Evolutionary conservation across 2,329 filamentous ascomycete species (phyloP), one percentile per base, ranked within the genome.

Genomic region (Dactylellina cionopaga): DNA sequence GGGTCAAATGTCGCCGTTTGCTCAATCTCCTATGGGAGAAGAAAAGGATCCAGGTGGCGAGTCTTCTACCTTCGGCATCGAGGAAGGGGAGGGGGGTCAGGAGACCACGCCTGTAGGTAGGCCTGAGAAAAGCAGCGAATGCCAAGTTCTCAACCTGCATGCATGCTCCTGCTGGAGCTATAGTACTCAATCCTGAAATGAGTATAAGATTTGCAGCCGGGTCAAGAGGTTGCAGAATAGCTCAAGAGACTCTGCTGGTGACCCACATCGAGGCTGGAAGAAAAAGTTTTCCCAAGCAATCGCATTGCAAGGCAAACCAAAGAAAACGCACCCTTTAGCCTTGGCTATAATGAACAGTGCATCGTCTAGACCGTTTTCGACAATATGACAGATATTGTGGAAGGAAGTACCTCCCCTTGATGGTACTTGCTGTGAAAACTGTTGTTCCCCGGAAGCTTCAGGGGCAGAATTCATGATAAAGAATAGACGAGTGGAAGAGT

Each of bases 241-340:
- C 17, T 44, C 29, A 59, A 41, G 31, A 44, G 31, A 46, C 31
- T n/a, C 17, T 33, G 13, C 19, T 22, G 19, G 13, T 9, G 65
- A 31, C 56, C 65, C 65, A 56, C 51, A 58, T 47, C 65, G 51
- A 54, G 52, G 66, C 58, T 71, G 51, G 41, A 35, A 46, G 27
- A 43, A 58, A 64, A 71, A n/a, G n/a, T 43, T 70, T 62, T 47
- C 56, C 65, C n/a, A n/a, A n/a, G n/a, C n/a, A n/a, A n/a, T n/a
- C n/a, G n/a, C n/a, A n/a, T n/a, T n/a, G n/a, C n/a, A n/a, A 51
- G 65, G 65, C 64, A 62, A 69, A 55, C 41, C 29, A 54, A 49
- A 22, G 41, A 49, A 31, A 29, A 25, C 41, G 55, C 47, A 39
- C 39, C 31, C 25, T 62, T 47, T 47, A 51, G 41, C 24, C 64